Evolutionary conservation across 192 early-diverging fungal genomes (phyloP), one percentile per base, ranked within the genome.

Genomic region (Entophlyctis luteolus): DNA sequence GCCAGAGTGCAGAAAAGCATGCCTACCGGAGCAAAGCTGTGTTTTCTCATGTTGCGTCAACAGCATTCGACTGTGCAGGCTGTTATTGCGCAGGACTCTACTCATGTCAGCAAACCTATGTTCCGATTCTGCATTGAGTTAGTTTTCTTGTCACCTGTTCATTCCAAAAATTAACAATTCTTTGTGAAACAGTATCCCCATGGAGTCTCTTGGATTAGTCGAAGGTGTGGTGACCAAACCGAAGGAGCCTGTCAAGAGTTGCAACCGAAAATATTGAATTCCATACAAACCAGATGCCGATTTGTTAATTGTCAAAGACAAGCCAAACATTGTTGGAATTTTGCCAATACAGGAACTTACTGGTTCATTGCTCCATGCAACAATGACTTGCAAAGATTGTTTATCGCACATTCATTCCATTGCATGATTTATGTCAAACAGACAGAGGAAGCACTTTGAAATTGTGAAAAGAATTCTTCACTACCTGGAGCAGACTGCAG

Each of bases 31-130:
- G 75, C 77, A 67, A 94, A 94, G 75, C 87, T 91, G 81, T 89
- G 88, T 71, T 99, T 99, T 78, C 76, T 99, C 60, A 88, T 89
- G 28, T 78, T 99, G 59, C 89, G 97, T 53, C 93, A 98, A 75
- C 79, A 83, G 48, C 86, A 84, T 33, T 79, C 80, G 38, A 99
- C 94, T n/a, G 90, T 91, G 48, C 97, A 99, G 80, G 92, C 86
- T 33, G 81, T 98, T 49, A 59, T 98, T 27, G 69, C 81, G 16
- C 84, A 83, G 39, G 81, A 95, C 68, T 86, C 82, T 18, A 67
- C 78, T 25, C 80, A 72, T 5, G 81, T 96, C 68, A 96, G 93
- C 88, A 96, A 95, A 83, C 85, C 92, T 53, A 96, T 98, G 93
- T 81, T 95, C 63, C 97, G 95, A 79, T 98, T 89, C 81, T 86